Evolutionary conservation across 371 early-diverging fungal genomes (phyloP), one percentile per base, ranked within the genome.

Genomic region (Rhizoclosmatium hyalinum): DNA sequence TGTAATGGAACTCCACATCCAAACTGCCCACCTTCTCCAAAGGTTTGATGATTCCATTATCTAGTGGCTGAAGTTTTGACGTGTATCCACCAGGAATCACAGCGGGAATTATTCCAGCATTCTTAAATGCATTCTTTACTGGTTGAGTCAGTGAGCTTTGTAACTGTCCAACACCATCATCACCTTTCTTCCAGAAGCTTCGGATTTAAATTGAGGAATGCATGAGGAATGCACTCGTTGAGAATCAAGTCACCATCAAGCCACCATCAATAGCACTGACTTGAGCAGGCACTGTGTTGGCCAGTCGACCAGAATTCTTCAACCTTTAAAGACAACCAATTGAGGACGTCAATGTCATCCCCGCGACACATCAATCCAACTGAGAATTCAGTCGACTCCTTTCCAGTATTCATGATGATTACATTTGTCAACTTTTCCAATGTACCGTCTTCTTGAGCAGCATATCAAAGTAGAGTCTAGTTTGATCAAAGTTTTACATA

Each of bases 41-140:
- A 12, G 53, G 53, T 53, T 53, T 53, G 53, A 53, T 53, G 53
- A 53, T 53, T 53, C 53, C 53, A 8, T 12, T 17, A 17, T 53
- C 24, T 24, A 24, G 24, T 24, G 24, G 24, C 24, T 24, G 24
- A 24, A 24, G 24, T 24, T 24, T 24, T 17, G 53, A 53, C 12
- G 1, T 53, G 53, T 60, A 60, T 12, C 61, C 61, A 21, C 61
- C 61, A n/a, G 61, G 61, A 21, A 60, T 60, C 12, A 60, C 61
- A 19, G 8, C 6, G 39, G 39, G n/a, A 32, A 21, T 32, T 8
- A 60, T 24, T 12, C 24, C 24, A 10, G 39, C n/a, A 10, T 60
- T 24, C 39, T 60, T 60, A 19, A 60, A 60, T 24, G 8, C 24
- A 8, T 60, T 24, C 39, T 60, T 60, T 6, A 60, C 61, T 6